phyloP scores from a whole-genome alignment of 2,329 filamentous ascomycete species.

The Endothia cerciana region DNA sequence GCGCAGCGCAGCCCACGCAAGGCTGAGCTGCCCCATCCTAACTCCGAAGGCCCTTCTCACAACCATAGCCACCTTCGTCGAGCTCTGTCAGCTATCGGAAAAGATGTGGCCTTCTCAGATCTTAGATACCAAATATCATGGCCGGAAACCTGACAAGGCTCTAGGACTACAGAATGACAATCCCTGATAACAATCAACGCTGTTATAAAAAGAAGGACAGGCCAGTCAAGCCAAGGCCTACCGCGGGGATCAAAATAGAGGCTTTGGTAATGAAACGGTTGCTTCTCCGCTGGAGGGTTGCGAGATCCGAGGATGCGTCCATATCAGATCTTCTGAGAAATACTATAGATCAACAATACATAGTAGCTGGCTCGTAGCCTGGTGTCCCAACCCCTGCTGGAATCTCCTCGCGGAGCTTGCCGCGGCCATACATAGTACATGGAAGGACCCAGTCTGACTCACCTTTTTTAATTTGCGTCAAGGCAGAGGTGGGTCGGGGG shows the following conservation, averaged over 20 bases:
- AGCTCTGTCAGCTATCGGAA: background rate
- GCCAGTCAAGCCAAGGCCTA: background rate
- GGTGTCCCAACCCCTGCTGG: background rate
- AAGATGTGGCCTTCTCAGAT: background rate
- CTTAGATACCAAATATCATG: background rate
- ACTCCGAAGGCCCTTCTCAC: background rate
- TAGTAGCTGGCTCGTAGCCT: background rate
- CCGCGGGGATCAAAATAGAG: background rate
- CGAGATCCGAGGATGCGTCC: background rate
- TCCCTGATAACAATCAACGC: background rate
- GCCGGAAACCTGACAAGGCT: background rate
- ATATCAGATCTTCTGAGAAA: background rate
- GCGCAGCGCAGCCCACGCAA: background rate
- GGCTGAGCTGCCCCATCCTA: too few species aligned
- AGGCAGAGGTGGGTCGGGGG: background rate
- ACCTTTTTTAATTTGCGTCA: background rate
- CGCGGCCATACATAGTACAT: background rate
- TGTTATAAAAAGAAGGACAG: background rate
- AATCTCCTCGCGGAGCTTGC: background rate
- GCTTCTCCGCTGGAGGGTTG: too few species aligned
- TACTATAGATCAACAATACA: background rate
- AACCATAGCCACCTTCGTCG: background rate
- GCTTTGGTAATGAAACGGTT: background rate
- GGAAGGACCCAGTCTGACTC: background rate
- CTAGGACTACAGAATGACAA: background rate